Evolutionary conservation across 352 stramenopile genomes (phyloP), one percentile per base, ranked within the genome.

Genomic region (Albugo candida): DNA sequence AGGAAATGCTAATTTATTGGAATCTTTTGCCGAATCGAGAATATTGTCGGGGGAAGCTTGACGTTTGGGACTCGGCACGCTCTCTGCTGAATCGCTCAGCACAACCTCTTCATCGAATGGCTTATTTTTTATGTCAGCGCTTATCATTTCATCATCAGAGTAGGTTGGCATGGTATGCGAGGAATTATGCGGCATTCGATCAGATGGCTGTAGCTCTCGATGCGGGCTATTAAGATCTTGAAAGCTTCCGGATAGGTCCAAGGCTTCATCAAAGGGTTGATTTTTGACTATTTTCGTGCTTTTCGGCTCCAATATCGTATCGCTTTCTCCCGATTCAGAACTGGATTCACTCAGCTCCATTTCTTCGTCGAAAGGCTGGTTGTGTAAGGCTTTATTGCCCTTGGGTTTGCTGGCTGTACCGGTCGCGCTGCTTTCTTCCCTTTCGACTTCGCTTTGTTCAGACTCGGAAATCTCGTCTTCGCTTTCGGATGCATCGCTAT

Each of bases 91-190:
- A 51, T 92, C 80, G 45, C 79, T 92, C 35, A 92, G 45, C 41
- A 91, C 79, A 8, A 92, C 65, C 58, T 91, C 61, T 58, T 88
- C 79, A 41, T 93, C 81, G 45, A 89, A 88, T 44, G 78, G 78
- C 21, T 73, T 70, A 57, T 92, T 92, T 52, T 87, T 88, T 36
- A 74, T 55, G 54, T 91, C 78, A 13, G 48, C 58, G 34, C 13
- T 48, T 31, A 31, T 43, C 21, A 51, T 54, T 44, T 53, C 34
- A 20, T 53, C 48, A 35, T 19, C 5, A 24, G 27, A 50, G 13
- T 41, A 41, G 6, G 24, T 13, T 18, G 3, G 11, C 3, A 31
- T 10, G 3, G 24, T 10, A 31, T 31, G 24, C 8, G 17, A 24
- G 8, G 38, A 10, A 10, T 19, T 43, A 43, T 24, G 3, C 8